Evolutionary conservation across 2,329 filamentous ascomycete species (phyloP), one percentile per base, ranked within the genome.

Genomic region (Colletotrichum costaricense): DNA sequence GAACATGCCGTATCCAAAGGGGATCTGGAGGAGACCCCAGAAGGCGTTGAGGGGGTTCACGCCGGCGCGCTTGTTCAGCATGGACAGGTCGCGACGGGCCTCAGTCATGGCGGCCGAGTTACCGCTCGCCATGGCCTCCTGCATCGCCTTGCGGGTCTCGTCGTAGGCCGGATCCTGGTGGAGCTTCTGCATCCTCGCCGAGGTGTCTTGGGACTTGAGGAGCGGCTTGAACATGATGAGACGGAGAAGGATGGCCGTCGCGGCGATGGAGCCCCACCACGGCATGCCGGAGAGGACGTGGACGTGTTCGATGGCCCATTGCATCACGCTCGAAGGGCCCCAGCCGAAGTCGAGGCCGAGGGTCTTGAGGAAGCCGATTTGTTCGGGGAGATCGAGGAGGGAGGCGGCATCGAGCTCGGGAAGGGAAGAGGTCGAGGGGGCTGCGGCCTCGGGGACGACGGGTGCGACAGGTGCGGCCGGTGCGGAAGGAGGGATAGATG

Each of bases 261-360:
- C 82, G 57, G 92, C 82, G 77, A 98, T 93, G 73, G 93, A 90
- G 2, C 86, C 91, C 87, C 94, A 95, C 97, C 97, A 98, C 14
- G 95, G 94, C 68, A 94, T 83, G 46, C 93, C 94, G 2, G 82
- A 85, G 77, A 88, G 92, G 74, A 98, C 86, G 83, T 99, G 95
- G 54, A 97, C 80, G 80, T 96, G 91, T 86, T 99, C 97, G 12
- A 98, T 84, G 3, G 90, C 26, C 87, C 89, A 95, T 84, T 98
- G 88, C 82, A 97, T 91, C 19, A 90, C 76, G 4, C 92, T 85
- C 0, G 95, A 94, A 5, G 94, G 90, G 19, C 96, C 96, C 86
- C 87, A 95, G 80, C 96, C 95, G 79, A 93, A 98, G 78, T 98
- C 94, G 26, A 99, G 86, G 4, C 97, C 97, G 12, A 98, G 86